These are phyloP conservation scores for Rhynchospora tenuis DNA, from an alignment of 176 grass and related monocot species.

Conservation along the genomic window DNA sequence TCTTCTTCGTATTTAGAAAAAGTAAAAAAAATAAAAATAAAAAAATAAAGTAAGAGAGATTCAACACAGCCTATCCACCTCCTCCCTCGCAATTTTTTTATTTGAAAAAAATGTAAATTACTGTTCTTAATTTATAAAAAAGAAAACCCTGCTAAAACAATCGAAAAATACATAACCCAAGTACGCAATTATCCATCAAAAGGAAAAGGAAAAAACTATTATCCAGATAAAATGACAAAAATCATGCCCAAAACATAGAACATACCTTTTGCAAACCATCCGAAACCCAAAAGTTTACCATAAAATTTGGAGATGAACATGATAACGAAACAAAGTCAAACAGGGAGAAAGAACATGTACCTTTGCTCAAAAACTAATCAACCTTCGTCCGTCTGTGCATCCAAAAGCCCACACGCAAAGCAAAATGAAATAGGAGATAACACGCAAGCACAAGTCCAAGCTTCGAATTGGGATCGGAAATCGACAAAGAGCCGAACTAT, in stretches of 20 bases:
- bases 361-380: constrained; percentile 14
- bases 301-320: background rate
- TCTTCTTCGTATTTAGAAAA: constrained; percentile 5
- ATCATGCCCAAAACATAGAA: constrained; percentile 5
- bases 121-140: constrained; percentile 8
- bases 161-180: constrained; percentile 5
- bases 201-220: background rate
- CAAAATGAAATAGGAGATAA: constrained; percentile 13
- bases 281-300: background rate
- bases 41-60: background rate
- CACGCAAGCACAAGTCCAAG: constrained; percentile 14
- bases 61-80: background rate
- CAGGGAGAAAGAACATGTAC: background rate
- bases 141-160: background rate
- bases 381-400: constrained; percentile 10
- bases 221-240: constrained; percentile 7
- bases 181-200: background rate
- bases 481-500: background rate
- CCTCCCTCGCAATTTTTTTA: background rate
- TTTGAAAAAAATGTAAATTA: background rate
- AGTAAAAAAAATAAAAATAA: background rate
- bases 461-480: background rate
- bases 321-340: background rate
- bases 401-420: constrained; percentile 20
- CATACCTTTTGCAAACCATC: constrained; percentile 2